phyloP scores from a whole-genome alignment of 2,329 filamentous ascomycete species.

The Endoconidiophora polonica region DNA sequence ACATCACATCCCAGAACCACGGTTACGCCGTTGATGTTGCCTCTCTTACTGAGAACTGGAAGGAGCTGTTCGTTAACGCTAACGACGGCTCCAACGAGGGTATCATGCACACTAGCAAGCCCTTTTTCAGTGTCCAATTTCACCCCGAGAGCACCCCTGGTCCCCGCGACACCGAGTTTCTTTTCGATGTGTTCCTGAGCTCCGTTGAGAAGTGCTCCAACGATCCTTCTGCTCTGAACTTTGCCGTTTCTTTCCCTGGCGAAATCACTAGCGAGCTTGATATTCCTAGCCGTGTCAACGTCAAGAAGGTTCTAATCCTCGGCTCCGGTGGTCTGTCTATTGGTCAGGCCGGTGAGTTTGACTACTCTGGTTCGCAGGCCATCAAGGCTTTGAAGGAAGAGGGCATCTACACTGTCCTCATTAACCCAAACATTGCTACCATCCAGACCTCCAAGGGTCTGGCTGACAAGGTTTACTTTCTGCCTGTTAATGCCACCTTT shows the following conservation, averaged over 20 bases:
- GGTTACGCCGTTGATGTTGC: constrained; percentile 80
- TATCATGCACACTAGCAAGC: constrained; percentile 70
- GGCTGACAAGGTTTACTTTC: constrained; percentile 96
- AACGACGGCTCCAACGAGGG: constrained; percentile 98
- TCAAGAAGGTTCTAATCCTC: constrained; percentile 89
- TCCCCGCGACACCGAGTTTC: constrained; percentile 84
- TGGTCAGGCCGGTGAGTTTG: constrained; percentile 94
- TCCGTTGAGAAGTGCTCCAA: constrained; percentile 58
- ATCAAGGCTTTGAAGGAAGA: constrained; percentile 98
- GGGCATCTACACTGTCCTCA: constrained; percentile 92
- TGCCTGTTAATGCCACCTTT: constrained; percentile 91
- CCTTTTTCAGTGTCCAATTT: constrained; percentile 99
- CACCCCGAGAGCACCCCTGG: constrained; percentile 95
- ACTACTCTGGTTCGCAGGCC: constrained; percentile 94
- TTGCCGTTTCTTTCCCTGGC: constrained; percentile 74
- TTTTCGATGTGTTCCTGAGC: constrained; percentile 92
- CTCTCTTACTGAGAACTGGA: constrained; percentile 64
- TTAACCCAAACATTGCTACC: constrained; percentile 98
- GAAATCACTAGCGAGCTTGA: constrained; percentile 56
- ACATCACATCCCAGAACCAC: constrained; percentile 98
- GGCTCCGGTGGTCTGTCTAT: constrained; percentile 93
- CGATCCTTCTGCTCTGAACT: constrained; percentile 47
- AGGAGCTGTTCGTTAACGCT: constrained; percentile 91
- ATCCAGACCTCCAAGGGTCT: constrained; percentile 97
- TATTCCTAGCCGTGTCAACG: constrained; percentile 41